Evolutionary conservation across 139 green algal genomes (phyloP).

Genomic region (Cymbomonas tetramitiformis): DNA sequence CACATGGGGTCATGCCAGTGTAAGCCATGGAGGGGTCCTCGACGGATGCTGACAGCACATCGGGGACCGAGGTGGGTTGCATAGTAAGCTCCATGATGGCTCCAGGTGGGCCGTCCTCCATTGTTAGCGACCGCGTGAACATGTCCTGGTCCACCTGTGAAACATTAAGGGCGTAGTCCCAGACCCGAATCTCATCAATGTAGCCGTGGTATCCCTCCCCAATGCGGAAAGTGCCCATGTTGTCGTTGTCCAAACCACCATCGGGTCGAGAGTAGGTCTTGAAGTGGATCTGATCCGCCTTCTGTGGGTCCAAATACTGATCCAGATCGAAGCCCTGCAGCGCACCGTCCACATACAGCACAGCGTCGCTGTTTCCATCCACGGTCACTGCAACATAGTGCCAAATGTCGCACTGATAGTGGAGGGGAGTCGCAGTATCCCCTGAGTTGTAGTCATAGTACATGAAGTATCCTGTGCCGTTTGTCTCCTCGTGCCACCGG

Average conservation of each 20-base stretch:
- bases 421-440: neutral
- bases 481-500: constrained; percentile 8
- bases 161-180: constrained; percentile 1
- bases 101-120: neutral
- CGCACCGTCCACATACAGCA: constrained; percentile 15
- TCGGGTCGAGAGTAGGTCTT: constrained; percentile 12
- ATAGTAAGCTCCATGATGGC: no score
- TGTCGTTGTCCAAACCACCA: constrained; percentile 1
- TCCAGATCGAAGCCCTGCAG: no score
- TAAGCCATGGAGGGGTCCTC: neutral
- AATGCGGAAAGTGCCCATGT: constrained; percentile 12
- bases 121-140: constrained; percentile 11
- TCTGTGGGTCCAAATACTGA: no score
- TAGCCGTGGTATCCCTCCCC: constrained; percentile 4
- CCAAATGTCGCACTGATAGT: constrained; percentile 16
- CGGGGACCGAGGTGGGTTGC: no score
- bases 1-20: constrained; percentile 15
- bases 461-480: constrained; percentile 1
- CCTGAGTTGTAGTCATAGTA: constrained; percentile 21
- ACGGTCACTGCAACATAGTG: constrained; percentile 18
- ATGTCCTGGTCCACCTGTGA: constrained; percentile 13
- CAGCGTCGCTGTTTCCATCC: neutral
- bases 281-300: constrained; percentile 12
- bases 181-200: constrained; percentile 25
- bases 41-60: no score